These are phyloP conservation scores for Suillus cothurnatus DNA, from an alignment of 768 basidiomycete species.

Conservation along the genomic window DNA sequence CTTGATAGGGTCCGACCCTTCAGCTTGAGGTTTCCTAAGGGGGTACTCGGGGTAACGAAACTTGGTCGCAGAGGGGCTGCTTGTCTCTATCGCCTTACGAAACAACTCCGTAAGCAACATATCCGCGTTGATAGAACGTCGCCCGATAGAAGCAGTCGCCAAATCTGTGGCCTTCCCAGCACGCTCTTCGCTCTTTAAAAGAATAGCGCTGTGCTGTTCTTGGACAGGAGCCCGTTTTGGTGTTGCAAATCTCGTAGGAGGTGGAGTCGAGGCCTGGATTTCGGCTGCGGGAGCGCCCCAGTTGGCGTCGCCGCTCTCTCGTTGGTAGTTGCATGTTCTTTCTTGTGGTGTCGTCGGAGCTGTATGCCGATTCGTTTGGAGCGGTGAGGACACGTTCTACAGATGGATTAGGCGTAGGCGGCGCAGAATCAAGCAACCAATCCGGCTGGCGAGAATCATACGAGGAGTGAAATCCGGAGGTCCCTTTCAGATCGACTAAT, in stretches of 20 bases:
- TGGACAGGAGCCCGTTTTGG: neutral
- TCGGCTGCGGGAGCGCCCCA: neutral
- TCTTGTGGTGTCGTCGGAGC: neutral
- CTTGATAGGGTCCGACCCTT: neutral
- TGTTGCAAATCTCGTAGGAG: neutral
- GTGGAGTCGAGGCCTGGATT: neutral
- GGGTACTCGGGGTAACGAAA: neutral
- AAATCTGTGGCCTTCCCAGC: neutral
- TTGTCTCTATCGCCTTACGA: conserved; percentile 7
- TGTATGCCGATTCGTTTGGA: conserved; percentile 9
- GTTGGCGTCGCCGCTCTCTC: neutral
- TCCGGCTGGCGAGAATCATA: conserved; percentile 37
- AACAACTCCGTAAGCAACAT: conserved; percentile 7
- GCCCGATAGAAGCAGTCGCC: neutral
- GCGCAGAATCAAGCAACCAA: conserved; percentile 14
- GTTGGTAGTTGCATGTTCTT: neutral
- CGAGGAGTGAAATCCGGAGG: neutral
- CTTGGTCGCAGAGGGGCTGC: neutral
- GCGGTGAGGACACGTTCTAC: conserved; percentile 3
- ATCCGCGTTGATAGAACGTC: conserved; percentile 5
- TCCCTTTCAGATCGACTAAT: neutral
- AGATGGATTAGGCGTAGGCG: neutral
- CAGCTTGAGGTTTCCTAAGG: neutral
- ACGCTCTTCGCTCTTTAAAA: neutral
- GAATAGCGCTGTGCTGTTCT: neutral